Evolutionary conservation across 176 grass and related monocot species (phyloP).

Genomic region (Eleusine coracana): DNA sequence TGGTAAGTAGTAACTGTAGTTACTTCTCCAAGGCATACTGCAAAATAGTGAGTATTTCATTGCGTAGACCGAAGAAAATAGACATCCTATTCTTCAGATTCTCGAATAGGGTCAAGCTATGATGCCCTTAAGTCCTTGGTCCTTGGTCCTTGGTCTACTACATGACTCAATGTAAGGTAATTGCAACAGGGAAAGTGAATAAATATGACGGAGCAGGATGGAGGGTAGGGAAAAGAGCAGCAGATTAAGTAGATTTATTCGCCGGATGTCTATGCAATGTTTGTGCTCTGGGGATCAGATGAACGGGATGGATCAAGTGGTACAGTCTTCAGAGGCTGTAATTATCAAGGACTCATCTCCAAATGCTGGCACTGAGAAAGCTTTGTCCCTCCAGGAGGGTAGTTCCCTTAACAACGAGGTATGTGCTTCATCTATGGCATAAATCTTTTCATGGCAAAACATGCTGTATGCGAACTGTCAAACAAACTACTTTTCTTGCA

Average conservation of each 20-base stretch:
- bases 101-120: neutral
- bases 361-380: constrained; percentile 53
- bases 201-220: constrained; percentile 32
- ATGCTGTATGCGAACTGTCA: neutral
- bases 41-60: neutral
- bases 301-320: constrained; percentile 41
- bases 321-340: constrained; percentile 24
- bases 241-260: constrained; percentile 9
- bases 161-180: neutral
- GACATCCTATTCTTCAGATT: neutral
- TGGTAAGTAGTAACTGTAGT: neutral
- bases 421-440: constrained; percentile 13
- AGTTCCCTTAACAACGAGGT: constrained; percentile 83
- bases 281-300: constrained; percentile 67
- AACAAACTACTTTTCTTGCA: neutral
- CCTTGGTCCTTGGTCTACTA: neutral
- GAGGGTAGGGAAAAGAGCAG: constrained; percentile 20
- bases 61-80: neutral
- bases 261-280: constrained; percentile 56
- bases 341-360: constrained; percentile 36
- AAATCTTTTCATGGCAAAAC: neutral
- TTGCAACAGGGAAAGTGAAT: neutral
- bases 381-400: constrained; percentile 67
- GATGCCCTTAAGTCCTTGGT: neutral
- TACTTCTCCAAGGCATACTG: neutral